A percentile compares a stretch with the other conserved stretches of the same genome.
Conservation (phyloP, 78 protist genomes). For the Pelomyxa schiedti region DNA sequence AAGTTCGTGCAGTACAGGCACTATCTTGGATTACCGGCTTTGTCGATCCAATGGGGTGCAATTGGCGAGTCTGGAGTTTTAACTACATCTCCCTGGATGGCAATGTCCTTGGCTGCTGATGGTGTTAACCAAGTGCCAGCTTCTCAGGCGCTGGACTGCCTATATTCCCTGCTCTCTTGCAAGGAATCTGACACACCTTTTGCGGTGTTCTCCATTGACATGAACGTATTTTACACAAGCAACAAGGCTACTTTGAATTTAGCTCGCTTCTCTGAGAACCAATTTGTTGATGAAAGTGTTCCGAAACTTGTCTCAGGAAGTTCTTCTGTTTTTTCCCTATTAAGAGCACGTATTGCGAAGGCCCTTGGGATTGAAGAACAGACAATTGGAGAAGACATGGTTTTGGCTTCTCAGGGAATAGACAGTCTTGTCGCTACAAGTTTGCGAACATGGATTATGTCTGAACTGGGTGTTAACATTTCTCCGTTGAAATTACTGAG, state of each 20-base stretch:
- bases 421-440: background rate
- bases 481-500: background rate
- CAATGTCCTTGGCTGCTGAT: background rate
- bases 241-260: no score
- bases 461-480: background rate
- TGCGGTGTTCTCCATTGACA: no score
- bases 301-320: no score
- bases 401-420: background rate
- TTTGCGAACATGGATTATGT: background rate
- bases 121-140: background rate
- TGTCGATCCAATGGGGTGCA: background rate
- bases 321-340: no score
- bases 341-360: background rate
- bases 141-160: background rate
- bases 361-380: background rate
- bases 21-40: background rate
- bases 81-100: background rate
- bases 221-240: no score
- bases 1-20: background rate
- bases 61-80: background rate
- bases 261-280: no score
- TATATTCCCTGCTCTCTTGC: background rate
- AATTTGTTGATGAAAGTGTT: no score
- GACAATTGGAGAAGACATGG: background rate
- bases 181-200: background rate